Evolutionary conservation across 768 basidiomycete genomes (phyloP).

Genomic region (Tulasnella sp.): DNA sequence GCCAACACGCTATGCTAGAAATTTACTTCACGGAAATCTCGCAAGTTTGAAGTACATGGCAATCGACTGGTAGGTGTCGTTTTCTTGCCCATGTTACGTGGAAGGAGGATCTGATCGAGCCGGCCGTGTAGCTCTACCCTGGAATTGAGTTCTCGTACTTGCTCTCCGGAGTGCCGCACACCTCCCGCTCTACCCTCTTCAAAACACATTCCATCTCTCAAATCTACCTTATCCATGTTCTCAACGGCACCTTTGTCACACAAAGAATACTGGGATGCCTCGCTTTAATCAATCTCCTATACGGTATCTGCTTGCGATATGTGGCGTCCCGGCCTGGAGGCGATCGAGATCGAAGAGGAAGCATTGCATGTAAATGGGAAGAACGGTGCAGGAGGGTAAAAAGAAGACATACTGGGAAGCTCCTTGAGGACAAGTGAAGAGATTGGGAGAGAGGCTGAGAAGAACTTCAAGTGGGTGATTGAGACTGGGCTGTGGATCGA

Average conservation of each 20-base stretch:
- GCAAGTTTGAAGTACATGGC: constrained; percentile 68
- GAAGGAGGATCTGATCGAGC: too few species aligned
- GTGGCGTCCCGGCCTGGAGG: constrained; percentile 52
- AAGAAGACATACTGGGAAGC: too few species aligned
- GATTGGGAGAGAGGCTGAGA: constrained; percentile 42
- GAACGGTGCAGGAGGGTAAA: background rate
- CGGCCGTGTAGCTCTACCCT: constrained; percentile 50
- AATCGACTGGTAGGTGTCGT: constrained; percentile 40
- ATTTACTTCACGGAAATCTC: constrained; percentile 76
- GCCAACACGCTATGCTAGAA: too few species aligned
- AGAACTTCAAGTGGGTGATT: constrained; percentile 58
- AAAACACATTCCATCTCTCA: constrained; percentile 55
- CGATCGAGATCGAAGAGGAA: constrained; percentile 18
- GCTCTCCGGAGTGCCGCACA: constrained; percentile 64
- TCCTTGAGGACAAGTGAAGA: constrained; percentile 31
- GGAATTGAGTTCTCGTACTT: constrained; percentile 78
- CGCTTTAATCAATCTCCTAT: constrained; percentile 69
- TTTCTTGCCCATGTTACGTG: too few species aligned
- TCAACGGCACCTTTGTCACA: constrained; percentile 22
- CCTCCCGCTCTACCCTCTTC: constrained; percentile 53
- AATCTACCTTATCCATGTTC: constrained; percentile 26
- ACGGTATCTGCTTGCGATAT: constrained; percentile 74
- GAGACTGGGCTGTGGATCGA: constrained; percentile 58
- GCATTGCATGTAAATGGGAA: background rate
- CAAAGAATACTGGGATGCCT: constrained; percentile 71